Conservation (phyloP, 257 asterid species). For the Nicotiana knightiana region DNA sequence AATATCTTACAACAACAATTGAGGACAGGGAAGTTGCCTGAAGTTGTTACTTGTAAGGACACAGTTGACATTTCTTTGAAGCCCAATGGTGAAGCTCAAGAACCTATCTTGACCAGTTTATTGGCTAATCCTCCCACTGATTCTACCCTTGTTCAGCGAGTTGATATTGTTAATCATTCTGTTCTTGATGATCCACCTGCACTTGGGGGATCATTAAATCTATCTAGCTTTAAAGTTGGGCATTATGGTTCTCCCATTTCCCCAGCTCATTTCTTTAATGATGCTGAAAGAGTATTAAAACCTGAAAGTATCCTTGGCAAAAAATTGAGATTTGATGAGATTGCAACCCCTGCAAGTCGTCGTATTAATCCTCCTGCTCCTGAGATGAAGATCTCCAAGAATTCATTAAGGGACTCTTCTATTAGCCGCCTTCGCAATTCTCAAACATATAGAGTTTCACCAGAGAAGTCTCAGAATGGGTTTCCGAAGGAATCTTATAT, state of each 20-base stretch:
- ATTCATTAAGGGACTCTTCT: constrained; percentile 15
- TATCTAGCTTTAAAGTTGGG: constrained; percentile 7
- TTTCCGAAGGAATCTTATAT: constrained; percentile 13
- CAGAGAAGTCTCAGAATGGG: constrained; percentile 18
- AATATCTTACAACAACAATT: constrained; percentile 58
- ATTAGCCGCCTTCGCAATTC: constrained; percentile 16
- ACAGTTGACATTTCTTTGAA: constrained; percentile 26
- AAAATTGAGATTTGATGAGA: constrained; percentile 21
- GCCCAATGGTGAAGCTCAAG: constrained; percentile 33
- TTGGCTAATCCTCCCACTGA: constrained; percentile 26
- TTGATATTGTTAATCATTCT: constrained; percentile 19
- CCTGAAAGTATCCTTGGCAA: constrained; percentile 17
- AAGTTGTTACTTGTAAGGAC: constrained; percentile 19
- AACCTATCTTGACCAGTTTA: constrained; percentile 53
- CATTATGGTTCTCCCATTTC: constrained; percentile 19
- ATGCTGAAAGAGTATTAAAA: constrained; percentile 19
- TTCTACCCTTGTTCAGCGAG: constrained; percentile 10
- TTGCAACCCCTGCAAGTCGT: constrained; percentile 1
- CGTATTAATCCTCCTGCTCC: constrained; percentile 14
- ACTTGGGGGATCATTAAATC: constrained; percentile 17
- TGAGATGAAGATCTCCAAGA: constrained; percentile 10
- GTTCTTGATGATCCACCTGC: constrained; percentile 11
- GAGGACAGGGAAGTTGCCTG: constrained; percentile 56
- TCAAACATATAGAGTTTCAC: constrained; percentile 11
- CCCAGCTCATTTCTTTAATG: constrained; percentile 13